These are phyloP conservation scores for Stromatinia cepivora DNA, from an alignment of 2,329 filamentous ascomycete species.

Conservation along the genomic window DNA sequence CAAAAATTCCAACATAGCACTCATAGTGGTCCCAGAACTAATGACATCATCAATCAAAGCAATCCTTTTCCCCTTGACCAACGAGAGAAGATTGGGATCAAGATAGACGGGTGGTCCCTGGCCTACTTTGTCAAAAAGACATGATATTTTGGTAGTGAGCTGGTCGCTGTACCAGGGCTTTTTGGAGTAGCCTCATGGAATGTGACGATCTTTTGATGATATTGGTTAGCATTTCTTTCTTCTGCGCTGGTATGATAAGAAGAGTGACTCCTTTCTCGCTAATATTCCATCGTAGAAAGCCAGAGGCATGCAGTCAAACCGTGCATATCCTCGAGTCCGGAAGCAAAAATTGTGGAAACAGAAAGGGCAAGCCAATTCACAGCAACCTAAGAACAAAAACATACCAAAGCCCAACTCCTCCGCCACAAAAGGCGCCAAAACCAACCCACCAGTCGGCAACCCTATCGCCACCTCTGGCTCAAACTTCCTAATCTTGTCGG, in stretches of 20 bases:
- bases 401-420: constrained; percentile 7
- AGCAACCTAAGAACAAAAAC: background rate
- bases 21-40: constrained; percentile 5
- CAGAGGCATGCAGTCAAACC: no score
- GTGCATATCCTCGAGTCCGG: background rate
- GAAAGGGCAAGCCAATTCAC: background rate
- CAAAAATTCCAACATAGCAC: constrained; percentile 5
- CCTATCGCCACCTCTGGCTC: constrained; percentile 2
- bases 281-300: background rate
- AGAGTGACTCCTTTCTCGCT: background rate
- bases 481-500: background rate
- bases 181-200: constrained; percentile 2
- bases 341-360: background rate
- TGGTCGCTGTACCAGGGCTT: constrained; percentile 8
- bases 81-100: constrained; percentile 10
- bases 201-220: background rate
- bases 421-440: constrained; percentile 15
- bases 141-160: background rate
- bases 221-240: background rate
- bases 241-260: background rate
- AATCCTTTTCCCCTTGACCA: constrained; percentile 7
- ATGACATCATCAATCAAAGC: constrained; percentile 16
- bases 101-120: background rate
- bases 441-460: constrained; percentile 11
- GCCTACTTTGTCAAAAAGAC: background rate